Evolutionary conservation across 768 basidiomycete species (phyloP).

Genomic region (Boletus rex-veris): DNA sequence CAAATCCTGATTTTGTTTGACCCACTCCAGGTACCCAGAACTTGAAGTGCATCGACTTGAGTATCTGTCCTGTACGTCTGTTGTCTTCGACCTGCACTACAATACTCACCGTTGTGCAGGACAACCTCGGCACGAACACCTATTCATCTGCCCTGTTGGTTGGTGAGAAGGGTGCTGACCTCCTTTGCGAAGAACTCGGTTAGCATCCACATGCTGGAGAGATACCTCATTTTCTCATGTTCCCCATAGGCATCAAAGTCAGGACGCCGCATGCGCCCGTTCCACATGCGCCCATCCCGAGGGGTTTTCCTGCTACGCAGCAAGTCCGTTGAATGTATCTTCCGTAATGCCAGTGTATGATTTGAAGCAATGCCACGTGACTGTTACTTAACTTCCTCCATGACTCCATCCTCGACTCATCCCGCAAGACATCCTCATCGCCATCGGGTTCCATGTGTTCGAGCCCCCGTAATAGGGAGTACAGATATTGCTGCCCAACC

Average conservation of each 20-base stretch:
- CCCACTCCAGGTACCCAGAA: constrained; percentile 48
- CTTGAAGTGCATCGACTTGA: constrained; percentile 65
- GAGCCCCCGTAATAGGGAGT: not conserved
- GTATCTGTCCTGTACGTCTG: constrained; percentile 61
- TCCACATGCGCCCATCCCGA: constrained; percentile 61
- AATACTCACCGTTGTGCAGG: constrained; percentile 34
- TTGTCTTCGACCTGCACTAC: not conserved
- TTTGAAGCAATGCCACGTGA: constrained; percentile 2
- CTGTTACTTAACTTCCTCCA: not conserved
- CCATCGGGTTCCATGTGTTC: constrained; percentile 12
- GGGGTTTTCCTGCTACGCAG: constrained; percentile 49
- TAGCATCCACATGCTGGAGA: constrained; percentile 8
- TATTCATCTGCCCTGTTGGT: constrained; percentile 68
- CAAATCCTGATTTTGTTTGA: no score
- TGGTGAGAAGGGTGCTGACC: constrained; percentile 64
- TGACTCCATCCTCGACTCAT: not conserved
- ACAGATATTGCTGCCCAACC: not conserved
- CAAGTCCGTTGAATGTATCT: constrained; percentile 8
- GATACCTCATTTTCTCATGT: not conserved
- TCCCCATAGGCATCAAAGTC: constrained; percentile 52
- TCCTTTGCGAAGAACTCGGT: constrained; percentile 65
- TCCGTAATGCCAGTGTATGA: not conserved
- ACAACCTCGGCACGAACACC: constrained; percentile 70
- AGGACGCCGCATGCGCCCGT: constrained; percentile 63
- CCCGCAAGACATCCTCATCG: not conserved